Evolutionary conservation across 2,329 filamentous ascomycete genomes (phyloP).

Genomic region (Samsoniella hepiali): DNA sequence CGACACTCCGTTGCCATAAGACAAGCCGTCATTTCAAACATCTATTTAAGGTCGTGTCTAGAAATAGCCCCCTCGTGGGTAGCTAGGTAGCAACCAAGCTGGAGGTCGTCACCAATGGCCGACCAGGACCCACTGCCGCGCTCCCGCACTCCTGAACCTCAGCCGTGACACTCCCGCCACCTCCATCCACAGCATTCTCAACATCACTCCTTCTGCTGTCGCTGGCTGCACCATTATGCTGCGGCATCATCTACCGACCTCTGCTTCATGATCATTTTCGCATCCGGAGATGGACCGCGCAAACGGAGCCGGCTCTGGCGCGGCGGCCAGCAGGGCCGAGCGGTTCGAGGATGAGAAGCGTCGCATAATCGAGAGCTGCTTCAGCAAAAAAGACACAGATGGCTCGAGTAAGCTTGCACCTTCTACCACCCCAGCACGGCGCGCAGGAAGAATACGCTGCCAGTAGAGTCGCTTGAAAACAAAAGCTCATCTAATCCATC

Average conservation of each 20-base stretch:
- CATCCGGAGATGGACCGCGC: constrained; percentile 37
- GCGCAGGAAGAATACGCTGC: background rate
- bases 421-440: background rate
- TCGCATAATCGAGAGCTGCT: constrained; percentile 92
- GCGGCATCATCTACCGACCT: background rate
- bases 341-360: constrained; percentile 95
- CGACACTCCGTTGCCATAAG: too few relatives aligned
- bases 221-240: constrained; percentile 17
- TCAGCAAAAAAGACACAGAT: constrained; percentile 82
- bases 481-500: constrained; percentile 20
- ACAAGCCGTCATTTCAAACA: too few relatives aligned
- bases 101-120: background rate
- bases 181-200: constrained; percentile 1
- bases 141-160: constrained; percentile 16
- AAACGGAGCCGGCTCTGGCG: constrained; percentile 36
- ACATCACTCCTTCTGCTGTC: constrained; percentile 10
- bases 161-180: constrained; percentile 18
- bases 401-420: constrained; percentile 66
- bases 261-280: constrained; percentile 24
- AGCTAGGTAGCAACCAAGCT: background rate
- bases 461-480: too few relatives aligned
- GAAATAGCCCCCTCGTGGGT: too few relatives aligned
- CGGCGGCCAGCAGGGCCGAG: constrained; percentile 58
- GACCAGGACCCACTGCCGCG: constrained; percentile 11
- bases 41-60: too few relatives aligned